Evolutionary conservation across 2,329 filamentous ascomycete genomes (phyloP), one percentile per base, ranked within the genome.

Genomic region (Sarocladium brachiariae): DNA sequence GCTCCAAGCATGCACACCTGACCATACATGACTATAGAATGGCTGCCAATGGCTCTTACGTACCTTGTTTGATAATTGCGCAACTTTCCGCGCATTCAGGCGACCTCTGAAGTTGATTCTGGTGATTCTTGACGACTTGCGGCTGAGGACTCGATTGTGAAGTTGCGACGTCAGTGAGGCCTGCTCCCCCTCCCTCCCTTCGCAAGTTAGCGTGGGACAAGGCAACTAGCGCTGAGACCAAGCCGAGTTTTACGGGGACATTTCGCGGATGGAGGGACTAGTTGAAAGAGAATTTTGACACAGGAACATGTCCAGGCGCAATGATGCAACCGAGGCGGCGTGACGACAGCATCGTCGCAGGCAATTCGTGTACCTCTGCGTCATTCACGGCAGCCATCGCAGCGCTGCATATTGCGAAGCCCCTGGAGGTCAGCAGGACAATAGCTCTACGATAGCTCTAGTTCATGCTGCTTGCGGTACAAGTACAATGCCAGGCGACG

Each of bases 11-110:
- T 24, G 49, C 14, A 53, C 39, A 30, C 54, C 52, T 46, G 52
- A 65, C 64, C 67, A 62, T 70, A 52, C 50, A 61, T 54, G 50
- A 46, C 14, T 16, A 8, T 37, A 16, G 16, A 55, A 58, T 30
- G 4, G 1, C 2, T 27, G 7, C 2, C 37, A 56, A 57, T 59
- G 53, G 16, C 7, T 52, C 13, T 30, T 21, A 59, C 45, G 46
- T 13, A 23, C 4, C 19, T 25, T 21, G 18, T 16, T 51, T 50
- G 30, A 14, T 2, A 21, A 58, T 60, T 56, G 24, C 3, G n/a
- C 43, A 47, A 47, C 16, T 64, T 63, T 58, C 49, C 56, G 10
- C 57, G 52, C 53, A 52, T 55, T 55, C 48, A 13, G 24, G 38
- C 51, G 52, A 41, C 47, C 31, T 54, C 51, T 61, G 54, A 53